Evolutionary conservation across 768 basidiomycete genomes (phyloP), one percentile per base, ranked within the genome.

Genomic region (Megacollybia marginata): DNA sequence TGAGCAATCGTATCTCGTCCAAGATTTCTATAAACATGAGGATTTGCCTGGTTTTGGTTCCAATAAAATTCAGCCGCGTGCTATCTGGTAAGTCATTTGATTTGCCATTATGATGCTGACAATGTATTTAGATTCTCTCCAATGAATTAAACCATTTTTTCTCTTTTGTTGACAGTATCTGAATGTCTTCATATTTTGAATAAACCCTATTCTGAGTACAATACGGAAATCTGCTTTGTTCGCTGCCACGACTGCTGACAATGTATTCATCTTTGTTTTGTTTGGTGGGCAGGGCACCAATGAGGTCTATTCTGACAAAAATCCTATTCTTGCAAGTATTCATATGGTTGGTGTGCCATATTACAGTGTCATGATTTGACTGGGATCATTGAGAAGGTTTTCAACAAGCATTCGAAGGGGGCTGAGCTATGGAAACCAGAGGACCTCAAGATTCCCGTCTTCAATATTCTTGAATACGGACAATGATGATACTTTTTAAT

Each of bases 201-300:
- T n/a, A n/a, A n/a, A n/a, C n/a, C n/a, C n/a, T n/a, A n/a, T n/a
- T n/a, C n/a, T n/a, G n/a, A n/a, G n/a, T n/a, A n/a, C n/a, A n/a
- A n/a, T n/a, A n/a, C n/a, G n/a, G n/a, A n/a, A 77, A 44, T 83
- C 88, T 20, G 85, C 88, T 10, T 80, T 94, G 19, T 67, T 94
- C 51, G 65, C 71, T 10, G 83, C 85, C 35, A 80, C 80, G 33
- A 59, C 67, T 44, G 63, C 73, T 15, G 78, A 79, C 43, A 76
- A 83, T 42, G 85, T 80, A 48, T 87, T 77, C 44, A 70, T 97
- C 58, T 97, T 88, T 68, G 95, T 91, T 46, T 73, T 99, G 36
- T 99, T 99, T 62, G 95, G 95, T 47, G 96, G 96, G 12, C 96
- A 99, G 68, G 96, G 96, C 51, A 91, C 88, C 52, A 98, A 98